Evolutionary conservation across 805 yeast genomes (phyloP).

Genomic region (Yarrowia porcina): DNA sequence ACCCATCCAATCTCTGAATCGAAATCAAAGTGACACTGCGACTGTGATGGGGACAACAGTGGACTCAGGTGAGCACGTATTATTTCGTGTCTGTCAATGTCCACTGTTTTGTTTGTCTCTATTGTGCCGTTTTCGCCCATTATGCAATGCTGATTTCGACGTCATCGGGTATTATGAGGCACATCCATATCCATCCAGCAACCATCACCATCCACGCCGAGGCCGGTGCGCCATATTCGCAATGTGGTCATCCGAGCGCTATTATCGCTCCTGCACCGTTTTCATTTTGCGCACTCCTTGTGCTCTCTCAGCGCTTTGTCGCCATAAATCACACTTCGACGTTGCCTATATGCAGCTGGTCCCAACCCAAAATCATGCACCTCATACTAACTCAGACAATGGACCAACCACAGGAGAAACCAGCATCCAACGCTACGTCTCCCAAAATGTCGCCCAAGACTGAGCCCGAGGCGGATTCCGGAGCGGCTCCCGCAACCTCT

Average conservation of each 20-base stretch:
- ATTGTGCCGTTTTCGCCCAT: neutral
- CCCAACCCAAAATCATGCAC: constrained; percentile 17
- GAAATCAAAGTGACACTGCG: neutral
- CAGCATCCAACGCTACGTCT: constrained; percentile 8
- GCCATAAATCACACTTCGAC: constrained; percentile 14
- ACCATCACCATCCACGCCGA: no score
- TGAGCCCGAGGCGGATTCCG: constrained; percentile 27
- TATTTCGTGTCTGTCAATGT: neutral
- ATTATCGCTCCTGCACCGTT: neutral
- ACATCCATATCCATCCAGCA: neutral
- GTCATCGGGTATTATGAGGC: neutral
- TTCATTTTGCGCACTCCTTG: neutral
- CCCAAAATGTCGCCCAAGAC: constrained; percentile 29
- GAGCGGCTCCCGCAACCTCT: neutral
- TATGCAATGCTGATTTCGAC: neutral
- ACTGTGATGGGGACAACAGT: neutral
- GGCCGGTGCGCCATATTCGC: no score
- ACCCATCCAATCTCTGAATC: neutral
- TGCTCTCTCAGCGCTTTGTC: neutral
- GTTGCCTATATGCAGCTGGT: constrained; percentile 13
- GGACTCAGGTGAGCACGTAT: neutral
- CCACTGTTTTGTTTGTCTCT: neutral
- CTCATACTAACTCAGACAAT: constrained; percentile 22
- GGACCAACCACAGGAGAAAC: constrained; percentile 23
- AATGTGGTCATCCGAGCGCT: no score